phyloP scores from a whole-genome alignment of 2,329 filamentous ascomycete species.

The Celoporthe dispersa region DNA sequence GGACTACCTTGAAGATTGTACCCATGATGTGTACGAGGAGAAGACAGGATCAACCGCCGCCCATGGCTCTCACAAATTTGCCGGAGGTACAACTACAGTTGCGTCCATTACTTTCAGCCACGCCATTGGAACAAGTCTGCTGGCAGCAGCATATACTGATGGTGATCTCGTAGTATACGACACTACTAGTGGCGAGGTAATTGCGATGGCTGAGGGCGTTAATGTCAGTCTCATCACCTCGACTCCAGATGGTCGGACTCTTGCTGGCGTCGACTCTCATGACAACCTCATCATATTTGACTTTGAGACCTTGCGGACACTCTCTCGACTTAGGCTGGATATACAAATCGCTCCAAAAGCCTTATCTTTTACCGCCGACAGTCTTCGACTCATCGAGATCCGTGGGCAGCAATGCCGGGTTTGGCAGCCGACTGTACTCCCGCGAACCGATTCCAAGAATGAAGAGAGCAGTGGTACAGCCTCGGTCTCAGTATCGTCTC shows the following conservation, averaged over 20 bases:
- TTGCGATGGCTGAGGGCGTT: constrained; percentile 1
- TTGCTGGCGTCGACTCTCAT: constrained; percentile 34
- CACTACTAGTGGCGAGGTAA: constrained; percentile 24
- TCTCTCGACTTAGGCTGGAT: constrained; percentile 31
- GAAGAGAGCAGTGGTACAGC: constrained; percentile 31
- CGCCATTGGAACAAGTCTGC: constrained; percentile 27
- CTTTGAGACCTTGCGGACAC: constrained; percentile 32
- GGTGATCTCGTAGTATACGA: constrained; percentile 38
- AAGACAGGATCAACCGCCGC: constrained; percentile 31
- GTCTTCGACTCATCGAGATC: constrained; percentile 33
- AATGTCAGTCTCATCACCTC: constrained; percentile 24
- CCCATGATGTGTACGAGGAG: constrained; percentile 35
- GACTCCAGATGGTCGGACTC: constrained; percentile 37
- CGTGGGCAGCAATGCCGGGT: constrained; percentile 32
- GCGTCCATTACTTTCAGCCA: constrained; percentile 33
- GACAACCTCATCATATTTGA: constrained; percentile 38
- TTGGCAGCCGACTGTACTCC: constrained; percentile 35
- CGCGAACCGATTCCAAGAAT: constrained; percentile 27
- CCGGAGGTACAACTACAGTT: constrained; percentile 27
- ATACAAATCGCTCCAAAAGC: constrained; percentile 11
- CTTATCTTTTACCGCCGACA: constrained; percentile 33
- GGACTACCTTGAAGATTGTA: constrained; percentile 30
- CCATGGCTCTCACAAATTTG: constrained; percentile 19
- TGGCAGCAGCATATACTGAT: constrained; percentile 37
- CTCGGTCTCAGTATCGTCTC: constrained; percentile 17